Conservation (phyloP, 345 rosid species). For the Schrenkiella parvula region DNA sequence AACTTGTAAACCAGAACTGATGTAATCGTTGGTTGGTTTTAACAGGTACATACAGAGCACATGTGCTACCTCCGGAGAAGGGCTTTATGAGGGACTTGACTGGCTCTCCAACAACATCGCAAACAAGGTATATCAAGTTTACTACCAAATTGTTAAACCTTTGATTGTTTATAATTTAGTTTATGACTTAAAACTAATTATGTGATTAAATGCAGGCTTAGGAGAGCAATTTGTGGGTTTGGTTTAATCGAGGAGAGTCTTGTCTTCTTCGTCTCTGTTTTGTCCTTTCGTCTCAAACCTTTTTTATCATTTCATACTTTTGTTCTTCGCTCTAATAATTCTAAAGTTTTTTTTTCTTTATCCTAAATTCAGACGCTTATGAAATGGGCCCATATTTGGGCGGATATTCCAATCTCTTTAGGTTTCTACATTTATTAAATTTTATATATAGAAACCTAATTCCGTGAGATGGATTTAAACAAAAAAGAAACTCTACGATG, state of each 20-base stretch:
- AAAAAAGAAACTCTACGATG: not conserved
- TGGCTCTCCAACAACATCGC: slow-evolving; percentile 97
- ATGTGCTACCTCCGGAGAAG: slow-evolving; percentile 95
- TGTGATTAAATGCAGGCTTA: slow-evolving; percentile 30
- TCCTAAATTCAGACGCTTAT: slow-evolving; percentile 1
- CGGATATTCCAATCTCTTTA: slow-evolving; percentile 6
- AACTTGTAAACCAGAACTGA: not conserved
- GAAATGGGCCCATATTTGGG: not conserved
- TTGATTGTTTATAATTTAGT: not conserved
- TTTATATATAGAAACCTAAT: not conserved
- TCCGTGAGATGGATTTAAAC: not conserved
- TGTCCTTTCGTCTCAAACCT: slow-evolving; percentile 11
- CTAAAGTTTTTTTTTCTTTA: not conserved
- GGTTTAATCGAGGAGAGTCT: slow-evolving; percentile 11
- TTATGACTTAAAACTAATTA: not conserved
- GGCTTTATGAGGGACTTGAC: slow-evolving; percentile 87
- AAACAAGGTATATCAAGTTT: slow-evolving; percentile 53
- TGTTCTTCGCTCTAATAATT: slow-evolving; percentile 16
- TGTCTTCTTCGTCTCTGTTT: slow-evolving; percentile 15
- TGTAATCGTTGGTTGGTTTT: not conserved
- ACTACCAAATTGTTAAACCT: not conserved
- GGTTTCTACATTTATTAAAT: not conserved
- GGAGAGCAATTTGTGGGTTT: slow-evolving; percentile 16
- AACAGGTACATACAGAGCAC: slow-evolving; percentile 96
- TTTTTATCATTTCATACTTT: slow-evolving; percentile 18